These are phyloP conservation scores for Cymbidium sinense DNA, from an alignment of 106 monocot species.

Conservation along the genomic window DNA sequence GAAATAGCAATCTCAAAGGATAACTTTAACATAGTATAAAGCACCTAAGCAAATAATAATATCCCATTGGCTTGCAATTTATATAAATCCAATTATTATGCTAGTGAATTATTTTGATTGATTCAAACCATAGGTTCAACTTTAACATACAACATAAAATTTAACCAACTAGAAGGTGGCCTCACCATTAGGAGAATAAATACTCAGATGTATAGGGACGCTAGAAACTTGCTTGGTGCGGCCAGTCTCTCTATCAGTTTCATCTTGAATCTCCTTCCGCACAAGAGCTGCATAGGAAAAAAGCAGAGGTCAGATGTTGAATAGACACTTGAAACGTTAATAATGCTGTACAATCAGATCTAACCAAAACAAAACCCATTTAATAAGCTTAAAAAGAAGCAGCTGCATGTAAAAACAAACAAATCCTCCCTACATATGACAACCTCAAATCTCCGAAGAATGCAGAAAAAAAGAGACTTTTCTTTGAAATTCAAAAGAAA, in stretches of 20 bases:
- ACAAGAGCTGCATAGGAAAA: conserved; percentile 54
- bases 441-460: background rate
- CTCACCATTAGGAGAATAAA: conserved; percentile 88
- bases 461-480: background rate
- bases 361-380: background rate
- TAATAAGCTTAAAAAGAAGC: background rate
- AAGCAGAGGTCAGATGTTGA: too few relatives aligned
- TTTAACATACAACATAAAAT: background rate
- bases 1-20: background rate
- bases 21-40: background rate
- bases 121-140: background rate
- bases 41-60: background rate
- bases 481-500: background rate
- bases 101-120: background rate
- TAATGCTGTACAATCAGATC: background rate
- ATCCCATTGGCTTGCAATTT: background rate
- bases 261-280: conserved; percentile 90
- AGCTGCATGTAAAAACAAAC: background rate
- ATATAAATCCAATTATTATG: background rate
- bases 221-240: conserved; percentile 63
- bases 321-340: background rate
- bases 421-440: background rate
- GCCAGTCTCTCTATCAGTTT: conserved; percentile 90
- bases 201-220: conserved; percentile 88
- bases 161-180: background rate